Evolutionary conservation across 2,329 filamentous ascomycete genomes (phyloP).

Genomic region (Sarocladium oryzae): DNA sequence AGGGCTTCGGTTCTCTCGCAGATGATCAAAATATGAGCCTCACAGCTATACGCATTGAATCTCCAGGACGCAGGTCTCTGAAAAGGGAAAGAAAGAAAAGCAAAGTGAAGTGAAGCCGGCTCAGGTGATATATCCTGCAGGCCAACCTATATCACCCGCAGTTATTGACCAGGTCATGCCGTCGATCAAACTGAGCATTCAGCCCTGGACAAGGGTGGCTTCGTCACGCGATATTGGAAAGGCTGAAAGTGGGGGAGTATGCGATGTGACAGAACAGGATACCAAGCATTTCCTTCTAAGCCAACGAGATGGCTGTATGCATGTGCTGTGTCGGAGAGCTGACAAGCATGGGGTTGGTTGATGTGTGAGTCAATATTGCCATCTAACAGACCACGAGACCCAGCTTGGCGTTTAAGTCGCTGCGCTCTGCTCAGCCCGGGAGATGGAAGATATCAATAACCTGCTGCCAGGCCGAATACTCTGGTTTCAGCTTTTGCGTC

Average conservation of each 20-base stretch:
- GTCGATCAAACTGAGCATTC: slow-evolving; percentile 10
- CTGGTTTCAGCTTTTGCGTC: neutral
- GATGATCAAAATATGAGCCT: too few relatives aligned
- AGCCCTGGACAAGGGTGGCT: neutral
- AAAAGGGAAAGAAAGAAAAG: neutral
- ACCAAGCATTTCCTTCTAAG: neutral
- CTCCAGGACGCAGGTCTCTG: too few relatives aligned
- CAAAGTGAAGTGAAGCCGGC: neutral
- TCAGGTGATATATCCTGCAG: neutral
- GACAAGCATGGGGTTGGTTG: neutral
- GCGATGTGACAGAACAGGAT: neutral
- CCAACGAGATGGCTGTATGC: neutral
- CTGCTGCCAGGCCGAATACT: neutral
- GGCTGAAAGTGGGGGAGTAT: neutral
- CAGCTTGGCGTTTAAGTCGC: too few relatives aligned
- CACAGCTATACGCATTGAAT: too few relatives aligned
- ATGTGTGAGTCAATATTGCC: too few relatives aligned
- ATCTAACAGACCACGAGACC: neutral
- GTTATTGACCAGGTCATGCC: neutral
- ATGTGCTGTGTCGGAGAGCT: too few relatives aligned
- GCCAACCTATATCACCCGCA: slow-evolving; percentile 5
- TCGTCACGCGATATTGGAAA: slow-evolving; percentile 4
- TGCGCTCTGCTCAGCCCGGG: too few relatives aligned
- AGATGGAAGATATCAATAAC: too few relatives aligned
- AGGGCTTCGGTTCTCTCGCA: too few relatives aligned